phyloP scores from a whole-genome alignment of 2,329 filamentous ascomycete genomes.

The Sodiomyces alkalinus region DNA sequence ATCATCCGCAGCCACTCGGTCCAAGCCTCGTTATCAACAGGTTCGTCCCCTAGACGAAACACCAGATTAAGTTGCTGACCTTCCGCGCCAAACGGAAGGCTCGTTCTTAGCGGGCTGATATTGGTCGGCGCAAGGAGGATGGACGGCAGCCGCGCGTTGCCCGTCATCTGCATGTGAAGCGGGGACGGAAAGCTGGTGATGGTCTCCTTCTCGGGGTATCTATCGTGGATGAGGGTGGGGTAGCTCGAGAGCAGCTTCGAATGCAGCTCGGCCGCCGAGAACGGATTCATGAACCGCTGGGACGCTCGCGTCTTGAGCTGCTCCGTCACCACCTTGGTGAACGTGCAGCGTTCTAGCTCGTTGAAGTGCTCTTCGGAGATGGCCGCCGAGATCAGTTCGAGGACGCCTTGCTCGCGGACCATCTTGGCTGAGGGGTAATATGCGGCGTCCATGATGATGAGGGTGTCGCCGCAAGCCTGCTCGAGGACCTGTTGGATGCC shows the following conservation, averaged over 20 bases:
- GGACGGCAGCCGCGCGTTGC: constrained; percentile 36
- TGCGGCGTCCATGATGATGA: constrained; percentile 43
- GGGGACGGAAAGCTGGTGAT: constrained; percentile 36
- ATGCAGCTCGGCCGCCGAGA: constrained; percentile 39
- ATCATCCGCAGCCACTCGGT: constrained; percentile 42
- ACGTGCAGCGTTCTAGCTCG: constrained; percentile 32
- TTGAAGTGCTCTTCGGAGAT: constrained; percentile 35
- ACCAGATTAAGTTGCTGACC: constrained; percentile 32
- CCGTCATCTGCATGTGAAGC: constrained; percentile 39
- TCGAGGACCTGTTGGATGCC: constrained; percentile 41
- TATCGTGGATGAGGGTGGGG: constrained; percentile 34
- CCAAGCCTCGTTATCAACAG: constrained; percentile 37
- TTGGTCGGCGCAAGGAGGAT: constrained; percentile 38
- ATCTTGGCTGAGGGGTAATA: constrained; percentile 40
- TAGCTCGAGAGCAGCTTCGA: constrained; percentile 36
- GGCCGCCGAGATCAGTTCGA: constrained; percentile 41
- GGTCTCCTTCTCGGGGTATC: constrained; percentile 28
- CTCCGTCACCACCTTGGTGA: constrained; percentile 34
- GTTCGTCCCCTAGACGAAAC: constrained; percentile 34
- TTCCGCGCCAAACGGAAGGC: constrained; percentile 25
- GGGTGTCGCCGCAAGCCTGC: constrained; percentile 36
- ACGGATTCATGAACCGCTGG: constrained; percentile 24
- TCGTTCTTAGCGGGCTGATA: constrained; percentile 20
- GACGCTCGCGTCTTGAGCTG: constrained; percentile 31
- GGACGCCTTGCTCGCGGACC: constrained; percentile 33